Percentiles rank a stretch among this genome's conserved stretches.
Conservation (phyloP, 2,329 filamentous ascomycete species). For the Ophiostoma angusticollis region DNA sequence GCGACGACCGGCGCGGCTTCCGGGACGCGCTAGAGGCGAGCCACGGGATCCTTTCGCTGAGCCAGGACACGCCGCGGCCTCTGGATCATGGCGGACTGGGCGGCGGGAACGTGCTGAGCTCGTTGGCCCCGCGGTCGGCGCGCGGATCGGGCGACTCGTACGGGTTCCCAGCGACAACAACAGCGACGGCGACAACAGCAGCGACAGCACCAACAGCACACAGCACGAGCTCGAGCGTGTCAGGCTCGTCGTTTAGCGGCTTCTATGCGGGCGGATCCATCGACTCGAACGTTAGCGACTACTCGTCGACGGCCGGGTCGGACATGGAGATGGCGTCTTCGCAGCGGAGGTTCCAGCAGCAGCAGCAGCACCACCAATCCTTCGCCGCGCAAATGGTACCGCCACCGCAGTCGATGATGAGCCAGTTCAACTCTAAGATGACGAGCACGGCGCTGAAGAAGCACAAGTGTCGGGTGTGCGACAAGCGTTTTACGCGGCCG, state of each 20-base stretch:
- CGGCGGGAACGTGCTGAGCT: neutral
- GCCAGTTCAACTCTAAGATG: constrained; percentile 93
- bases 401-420: constrained; percentile 95
- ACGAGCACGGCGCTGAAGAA: constrained; percentile 96
- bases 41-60: constrained; percentile 89
- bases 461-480: constrained; percentile 98
- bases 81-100: constrained; percentile 55
- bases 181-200: too few relatives aligned
- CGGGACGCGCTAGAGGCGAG: constrained; percentile 86
- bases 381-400: constrained; percentile 33
- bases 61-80: constrained; percentile 84
- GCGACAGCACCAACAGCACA: too few relatives aligned
- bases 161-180: constrained; percentile 83
- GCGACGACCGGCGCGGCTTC: constrained; percentile 54
- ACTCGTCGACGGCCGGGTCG: constrained; percentile 79
- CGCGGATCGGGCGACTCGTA: constrained; percentile 76
- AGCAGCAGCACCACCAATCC: constrained; percentile 1
- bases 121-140: constrained; percentile 25
- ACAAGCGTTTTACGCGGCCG: constrained; percentile 90
- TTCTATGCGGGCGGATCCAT: constrained; percentile 72
- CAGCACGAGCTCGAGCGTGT: constrained; percentile 82
- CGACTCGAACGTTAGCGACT: constrained; percentile 78
- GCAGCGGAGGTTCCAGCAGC: neutral
- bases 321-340: constrained; percentile 82
- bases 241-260: constrained; percentile 63